phyloP scores from a whole-genome alignment of 805 yeast species.

The Hanseniaspora pseudoguilliermondii region DNA sequence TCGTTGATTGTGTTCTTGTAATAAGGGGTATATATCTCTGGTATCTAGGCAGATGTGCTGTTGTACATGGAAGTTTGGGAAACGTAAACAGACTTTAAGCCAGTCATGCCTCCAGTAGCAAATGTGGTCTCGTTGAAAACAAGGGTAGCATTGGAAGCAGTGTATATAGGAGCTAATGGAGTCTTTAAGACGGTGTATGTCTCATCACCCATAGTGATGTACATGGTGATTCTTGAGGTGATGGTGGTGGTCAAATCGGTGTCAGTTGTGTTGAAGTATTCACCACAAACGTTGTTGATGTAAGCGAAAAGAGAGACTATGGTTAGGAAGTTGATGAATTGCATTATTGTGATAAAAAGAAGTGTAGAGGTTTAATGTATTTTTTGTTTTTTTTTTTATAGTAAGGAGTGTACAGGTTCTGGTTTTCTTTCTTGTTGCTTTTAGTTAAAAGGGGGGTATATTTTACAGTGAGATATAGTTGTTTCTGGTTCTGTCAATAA shows the following conservation, averaged over 20 bases:
- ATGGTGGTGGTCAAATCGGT: constrained; percentile 4
- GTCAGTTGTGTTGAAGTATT: constrained; percentile 16
- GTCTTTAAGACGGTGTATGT: constrained; percentile 10
- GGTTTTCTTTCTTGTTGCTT: neutral
- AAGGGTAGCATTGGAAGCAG: neutral
- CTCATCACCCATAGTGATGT: constrained; percentile 9
- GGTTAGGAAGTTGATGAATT: constrained; percentile 1
- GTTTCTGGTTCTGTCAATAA: neutral
- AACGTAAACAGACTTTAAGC: constrained; percentile 14
- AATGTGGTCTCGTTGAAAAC: neutral
- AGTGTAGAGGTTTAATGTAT: neutral
- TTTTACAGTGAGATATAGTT: neutral
- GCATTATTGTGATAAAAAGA: neutral
- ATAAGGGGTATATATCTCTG: neutral
- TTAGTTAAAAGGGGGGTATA: neutral
- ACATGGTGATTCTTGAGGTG: constrained; percentile 11
- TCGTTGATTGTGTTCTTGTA: neutral
- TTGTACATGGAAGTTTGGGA: constrained; percentile 5
- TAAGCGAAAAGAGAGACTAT: constrained; percentile 5
- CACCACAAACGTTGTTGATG: constrained; percentile 1
- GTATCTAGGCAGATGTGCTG: neutral
- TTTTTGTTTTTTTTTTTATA: neutral
- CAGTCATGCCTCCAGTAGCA: constrained; percentile 16
- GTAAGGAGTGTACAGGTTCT: constrained; percentile 7
- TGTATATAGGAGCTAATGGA: constrained; percentile 13